These are phyloP conservation scores for Penicillium cataractarum DNA, from an alignment of 495 filamentous ascomycete genomes.

Conservation along the genomic window DNA sequence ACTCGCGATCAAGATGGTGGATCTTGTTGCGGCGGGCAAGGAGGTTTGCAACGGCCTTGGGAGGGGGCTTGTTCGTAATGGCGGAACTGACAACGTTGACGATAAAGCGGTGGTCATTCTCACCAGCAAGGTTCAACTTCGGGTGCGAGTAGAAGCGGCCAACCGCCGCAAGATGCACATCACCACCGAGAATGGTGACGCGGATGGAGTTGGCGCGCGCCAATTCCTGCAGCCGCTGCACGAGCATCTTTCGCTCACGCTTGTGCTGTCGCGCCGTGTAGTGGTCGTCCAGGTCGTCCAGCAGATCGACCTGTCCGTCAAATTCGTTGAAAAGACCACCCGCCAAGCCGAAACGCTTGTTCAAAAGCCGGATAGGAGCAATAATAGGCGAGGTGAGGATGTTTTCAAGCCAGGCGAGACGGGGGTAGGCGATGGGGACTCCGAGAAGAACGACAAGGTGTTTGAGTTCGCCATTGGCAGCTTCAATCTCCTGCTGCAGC, in stretches of 20 bases:
- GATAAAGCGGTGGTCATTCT: slow-evolving; percentile 72
- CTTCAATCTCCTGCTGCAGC: slow-evolving; percentile 64
- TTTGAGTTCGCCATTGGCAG: slow-evolving; percentile 64
- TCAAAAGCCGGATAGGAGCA: slow-evolving; percentile 82
- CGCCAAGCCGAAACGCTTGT: slow-evolving; percentile 86
- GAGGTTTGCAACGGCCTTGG: slow-evolving; percentile 84
- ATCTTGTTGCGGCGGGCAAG: slow-evolving; percentile 87
- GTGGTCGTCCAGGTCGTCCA: slow-evolving; percentile 94
- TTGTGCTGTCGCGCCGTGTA: slow-evolving; percentile 94
- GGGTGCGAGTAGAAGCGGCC: slow-evolving; percentile 76
- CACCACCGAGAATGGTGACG: slow-evolving; percentile 81
- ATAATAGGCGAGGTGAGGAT: slow-evolving; percentile 83
- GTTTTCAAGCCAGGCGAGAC: slow-evolving; percentile 91
- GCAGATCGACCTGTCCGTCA: slow-evolving; percentile 84
- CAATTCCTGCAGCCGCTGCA: slow-evolving; percentile 74
- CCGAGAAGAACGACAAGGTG: slow-evolving; percentile 87
- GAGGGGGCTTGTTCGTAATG: slow-evolving; percentile 94
- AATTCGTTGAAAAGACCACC: slow-evolving; percentile 90
- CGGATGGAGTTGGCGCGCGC: slow-evolving; percentile 73
- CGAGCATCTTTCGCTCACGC: slow-evolving; percentile 73
- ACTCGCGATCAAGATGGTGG: slow-evolving; percentile 82
- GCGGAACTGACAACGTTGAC: slow-evolving; percentile 74
- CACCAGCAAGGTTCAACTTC: slow-evolving; percentile 60
- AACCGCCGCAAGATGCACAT: slow-evolving; percentile 75
- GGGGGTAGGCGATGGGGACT: slow-evolving; percentile 93